Conservation (phyloP, 202 grass and related monocot species). For the Cymbopogon flexuosus region DNA sequence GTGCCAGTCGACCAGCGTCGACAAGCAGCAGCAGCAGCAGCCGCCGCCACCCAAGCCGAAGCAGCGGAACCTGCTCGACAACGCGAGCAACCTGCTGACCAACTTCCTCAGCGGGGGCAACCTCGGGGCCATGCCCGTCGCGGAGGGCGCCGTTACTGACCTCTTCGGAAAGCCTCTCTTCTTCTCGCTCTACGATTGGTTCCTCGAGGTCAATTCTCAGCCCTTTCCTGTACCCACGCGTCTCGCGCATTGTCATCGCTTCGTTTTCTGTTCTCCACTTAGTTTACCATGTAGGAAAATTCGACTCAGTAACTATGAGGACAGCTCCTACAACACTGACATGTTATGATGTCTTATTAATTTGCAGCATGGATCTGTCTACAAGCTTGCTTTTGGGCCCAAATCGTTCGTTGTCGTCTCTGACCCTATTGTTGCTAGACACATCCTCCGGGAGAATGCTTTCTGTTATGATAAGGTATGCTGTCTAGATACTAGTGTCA, state of each 20-base stretch:
- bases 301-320: not conserved
- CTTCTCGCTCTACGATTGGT: constrained; percentile 95
- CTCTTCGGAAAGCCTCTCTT: constrained; percentile 89
- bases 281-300: not conserved
- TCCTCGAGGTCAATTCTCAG: constrained; percentile 49
- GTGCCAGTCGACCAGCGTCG: constrained; percentile 71
- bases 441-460: constrained; percentile 90
- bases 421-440: constrained; percentile 85
- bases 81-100: constrained; percentile 86
- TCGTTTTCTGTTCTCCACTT: not conserved
- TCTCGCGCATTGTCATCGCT: not conserved
- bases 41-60: constrained; percentile 42
- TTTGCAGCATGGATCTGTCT: constrained; percentile 88
- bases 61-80: constrained; percentile 78
- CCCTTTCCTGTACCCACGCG: not conserved
- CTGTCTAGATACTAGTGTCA: not conserved
- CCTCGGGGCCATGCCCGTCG: constrained; percentile 70
- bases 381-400: constrained; percentile 93
- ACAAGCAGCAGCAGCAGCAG: constrained; percentile 32
- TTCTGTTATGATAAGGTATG: constrained; percentile 91
- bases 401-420: constrained; percentile 94
- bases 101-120: constrained; percentile 68
- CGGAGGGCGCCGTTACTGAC: constrained; percentile 83
- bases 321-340: constrained; percentile 18
- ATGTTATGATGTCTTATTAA: constrained; percentile 2